phyloP scores from a whole-genome alignment of 148 eudicot species.

The Camellia lanceoleosa region DNA sequence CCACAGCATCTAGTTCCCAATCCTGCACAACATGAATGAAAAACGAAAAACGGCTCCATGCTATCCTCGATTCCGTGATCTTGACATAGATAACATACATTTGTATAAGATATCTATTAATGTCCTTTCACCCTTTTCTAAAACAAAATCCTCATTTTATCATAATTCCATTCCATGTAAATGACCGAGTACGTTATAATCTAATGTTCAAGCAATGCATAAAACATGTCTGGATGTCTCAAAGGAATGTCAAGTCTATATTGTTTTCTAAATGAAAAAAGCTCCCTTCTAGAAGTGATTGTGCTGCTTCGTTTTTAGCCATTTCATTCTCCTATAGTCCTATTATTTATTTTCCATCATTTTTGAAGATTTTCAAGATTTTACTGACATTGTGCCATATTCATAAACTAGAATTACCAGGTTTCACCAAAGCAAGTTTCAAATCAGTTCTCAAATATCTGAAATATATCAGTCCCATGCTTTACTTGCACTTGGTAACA shows the following conservation, averaged over 20 bases:
- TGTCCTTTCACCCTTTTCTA: not conserved
- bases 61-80: not conserved
- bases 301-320: too few species aligned
- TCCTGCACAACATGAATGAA: not conserved
- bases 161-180: too few species aligned
- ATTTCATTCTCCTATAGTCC: not conserved
- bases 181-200: too few species aligned
- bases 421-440: not conserved
- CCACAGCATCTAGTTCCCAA: not conserved
- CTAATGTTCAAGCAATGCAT: too few species aligned
- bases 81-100: not conserved
- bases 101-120: not conserved
- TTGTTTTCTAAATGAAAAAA: too few species aligned
- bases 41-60: not conserved
- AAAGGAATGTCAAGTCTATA: too few species aligned
- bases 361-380: not conserved
- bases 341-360: not conserved
- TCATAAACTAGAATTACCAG: not conserved
- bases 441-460: not conserved
- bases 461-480: not conserved
- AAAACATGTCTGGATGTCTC: too few species aligned
- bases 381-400: not conserved
- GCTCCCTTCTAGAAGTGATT: too few species aligned
- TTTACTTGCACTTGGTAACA: not conserved
- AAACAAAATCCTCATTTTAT: not conserved